Conservation (phyloP, 1,139 yeast genomes). For the Nadsonia starkeyi-henricii region DNA sequence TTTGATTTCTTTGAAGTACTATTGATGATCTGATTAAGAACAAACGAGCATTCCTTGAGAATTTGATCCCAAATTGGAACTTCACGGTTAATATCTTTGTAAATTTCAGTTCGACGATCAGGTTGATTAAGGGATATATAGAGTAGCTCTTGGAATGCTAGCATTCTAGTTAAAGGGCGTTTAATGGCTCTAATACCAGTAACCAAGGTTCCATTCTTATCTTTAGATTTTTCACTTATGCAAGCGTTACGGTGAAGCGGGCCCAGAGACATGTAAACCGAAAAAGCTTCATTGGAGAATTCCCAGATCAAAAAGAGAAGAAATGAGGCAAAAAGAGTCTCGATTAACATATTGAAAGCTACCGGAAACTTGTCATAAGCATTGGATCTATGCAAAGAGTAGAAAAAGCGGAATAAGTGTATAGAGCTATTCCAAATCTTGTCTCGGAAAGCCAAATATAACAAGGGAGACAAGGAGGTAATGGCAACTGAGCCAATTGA, state of each 20-base stretch:
- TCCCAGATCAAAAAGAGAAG: conserved; percentile 42
- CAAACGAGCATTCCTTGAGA: conserved; percentile 13
- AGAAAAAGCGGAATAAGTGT: conserved; percentile 18
- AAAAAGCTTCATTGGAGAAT: conserved; percentile 44
- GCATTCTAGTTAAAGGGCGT: conserved; percentile 36
- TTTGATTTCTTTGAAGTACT: conserved; percentile 3
- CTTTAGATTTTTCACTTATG: conserved; percentile 51
- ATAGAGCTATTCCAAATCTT: conserved; percentile 31
- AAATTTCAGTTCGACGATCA: conserved; percentile 23
- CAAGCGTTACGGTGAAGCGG: conserved; percentile 66
- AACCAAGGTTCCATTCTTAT: conserved; percentile 49
- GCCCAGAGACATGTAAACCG: conserved; percentile 68
- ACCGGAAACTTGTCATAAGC: conserved; percentile 27
- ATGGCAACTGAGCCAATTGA: conserved; percentile 25
- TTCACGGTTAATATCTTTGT: conserved; percentile 21
- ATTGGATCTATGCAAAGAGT: conserved; percentile 24
- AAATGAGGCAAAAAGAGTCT: conserved; percentile 29
- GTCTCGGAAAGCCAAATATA: conserved; percentile 33
- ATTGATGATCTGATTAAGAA: conserved; percentile 10
- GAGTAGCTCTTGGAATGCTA: conserved; percentile 28
- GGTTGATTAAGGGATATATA: conserved; percentile 19
- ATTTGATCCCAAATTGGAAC: conserved; percentile 15
- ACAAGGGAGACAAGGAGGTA: conserved; percentile 28
- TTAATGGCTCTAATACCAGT: conserved; percentile 46
- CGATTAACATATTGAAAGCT: conserved; percentile 26